These are phyloP conservation scores for Pyrus bretschneideri DNA, from an alignment of 306 rosid genomes.

Conservation along the genomic window DNA sequence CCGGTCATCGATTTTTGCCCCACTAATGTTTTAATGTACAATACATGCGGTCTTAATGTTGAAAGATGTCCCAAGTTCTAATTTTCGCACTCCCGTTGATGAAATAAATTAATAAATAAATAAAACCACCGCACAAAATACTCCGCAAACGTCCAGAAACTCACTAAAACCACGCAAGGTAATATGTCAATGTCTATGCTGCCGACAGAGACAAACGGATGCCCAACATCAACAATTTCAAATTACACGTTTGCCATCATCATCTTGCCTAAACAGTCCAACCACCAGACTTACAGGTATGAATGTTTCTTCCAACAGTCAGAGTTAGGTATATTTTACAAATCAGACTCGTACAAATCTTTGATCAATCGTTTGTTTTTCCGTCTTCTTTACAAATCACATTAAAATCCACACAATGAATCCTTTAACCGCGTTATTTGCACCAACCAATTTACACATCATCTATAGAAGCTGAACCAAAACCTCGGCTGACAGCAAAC, in stretches of 20 bases:
- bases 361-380: conserved; percentile 25
- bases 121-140: too few species aligned
- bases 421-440: conserved; percentile 55
- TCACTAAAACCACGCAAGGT: not conserved
- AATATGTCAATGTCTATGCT: not conserved
- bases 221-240: not conserved
- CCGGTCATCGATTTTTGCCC: too few species aligned
- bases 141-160: not conserved
- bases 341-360: conserved; percentile 31
- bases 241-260: conserved; percentile 6
- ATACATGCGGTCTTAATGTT: too few species aligned
- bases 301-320: conserved; percentile 27
- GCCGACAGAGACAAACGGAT: not conserved
- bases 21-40: too few species aligned
- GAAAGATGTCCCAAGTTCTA: too few species aligned
- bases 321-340: conserved; percentile 30
- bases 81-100: not conserved
- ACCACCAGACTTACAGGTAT: conserved; percentile 30
- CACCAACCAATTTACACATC: conserved; percentile 38
- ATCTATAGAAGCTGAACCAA: conserved; percentile 38
- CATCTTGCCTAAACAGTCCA: conserved; percentile 14
- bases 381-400: conserved; percentile 29
- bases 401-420: conserved; percentile 34
- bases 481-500: conserved; percentile 27
- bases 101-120: too few species aligned